These are phyloP conservation scores for Lindgomyces ingoldianus DNA, from an alignment of 495 filamentous ascomycete genomes.

Conservation along the genomic window DNA sequence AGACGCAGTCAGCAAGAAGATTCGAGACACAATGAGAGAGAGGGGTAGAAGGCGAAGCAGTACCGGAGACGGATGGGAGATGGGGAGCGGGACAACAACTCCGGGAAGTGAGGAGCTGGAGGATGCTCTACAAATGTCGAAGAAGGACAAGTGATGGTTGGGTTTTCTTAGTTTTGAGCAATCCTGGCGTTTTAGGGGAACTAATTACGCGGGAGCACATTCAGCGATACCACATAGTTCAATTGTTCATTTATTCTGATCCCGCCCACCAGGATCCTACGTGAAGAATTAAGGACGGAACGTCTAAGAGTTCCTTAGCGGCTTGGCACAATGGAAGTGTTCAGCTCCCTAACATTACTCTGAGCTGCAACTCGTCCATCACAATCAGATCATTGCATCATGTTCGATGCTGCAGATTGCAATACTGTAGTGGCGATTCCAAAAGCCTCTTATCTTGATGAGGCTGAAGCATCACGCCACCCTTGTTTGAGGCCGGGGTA, in stretches of 20 bases:
- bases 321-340: no score
- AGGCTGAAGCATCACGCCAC: not conserved
- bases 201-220: not conserved
- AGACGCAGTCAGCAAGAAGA: constrained; percentile 80
- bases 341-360: no score
- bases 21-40: constrained; percentile 86
- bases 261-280: no score
- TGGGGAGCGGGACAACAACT: constrained; percentile 36
- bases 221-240: not conserved
- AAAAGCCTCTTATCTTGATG: not conserved
- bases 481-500: not conserved
- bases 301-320: no score
- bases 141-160: constrained; percentile 17
- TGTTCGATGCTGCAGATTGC: no score
- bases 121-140: constrained; percentile 12
- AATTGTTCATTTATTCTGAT: no score
- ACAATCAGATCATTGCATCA: no score
- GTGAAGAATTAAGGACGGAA: no score
- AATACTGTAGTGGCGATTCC: no score
- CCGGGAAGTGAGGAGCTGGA: constrained; percentile 23
- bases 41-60: constrained; percentile 71
- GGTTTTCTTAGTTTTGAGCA: not conserved
- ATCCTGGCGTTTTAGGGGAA: not conserved
- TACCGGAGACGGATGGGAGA: constrained; percentile 53
- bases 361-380: no score